A percentile compares a stretch with the other conserved stretches of the same genome.
These are phyloP conservation scores for Suillus fuscotomentosus DNA, from an alignment of 768 basidiomycete species.

Conservation along the genomic window DNA sequence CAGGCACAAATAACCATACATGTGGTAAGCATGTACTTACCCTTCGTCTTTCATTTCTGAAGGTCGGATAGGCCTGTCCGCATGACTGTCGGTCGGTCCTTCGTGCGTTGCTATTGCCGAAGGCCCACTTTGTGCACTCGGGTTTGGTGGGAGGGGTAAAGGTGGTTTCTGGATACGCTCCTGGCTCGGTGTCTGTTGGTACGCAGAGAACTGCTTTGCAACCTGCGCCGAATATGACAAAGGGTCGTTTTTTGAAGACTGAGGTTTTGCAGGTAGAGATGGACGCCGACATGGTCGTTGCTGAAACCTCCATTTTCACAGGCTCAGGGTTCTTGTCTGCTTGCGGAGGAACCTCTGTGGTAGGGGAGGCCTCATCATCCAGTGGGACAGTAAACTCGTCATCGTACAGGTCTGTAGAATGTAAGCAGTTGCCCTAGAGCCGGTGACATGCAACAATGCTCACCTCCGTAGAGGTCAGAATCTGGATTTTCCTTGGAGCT, in stretches of 20 bases:
- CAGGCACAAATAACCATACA: slow-evolving; percentile 14
- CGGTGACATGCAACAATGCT: slow-evolving; percentile 13
- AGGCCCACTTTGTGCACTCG: slow-evolving; percentile 17
- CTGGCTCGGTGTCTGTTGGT: slow-evolving; percentile 65
- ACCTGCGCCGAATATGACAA: slow-evolving; percentile 64
- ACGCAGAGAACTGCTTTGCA: slow-evolving; percentile 62
- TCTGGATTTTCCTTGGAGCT: slow-evolving; percentile 29
- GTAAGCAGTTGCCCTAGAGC: slow-evolving; percentile 5
- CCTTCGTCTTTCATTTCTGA: slow-evolving; percentile 82
- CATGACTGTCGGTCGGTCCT: slow-evolving; percentile 32
- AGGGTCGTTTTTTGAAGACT: slow-evolving; percentile 19
- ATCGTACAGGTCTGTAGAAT: slow-evolving; percentile 50
- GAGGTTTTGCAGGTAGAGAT: slow-evolving; percentile 28
- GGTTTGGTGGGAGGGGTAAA: slow-evolving; percentile 23
- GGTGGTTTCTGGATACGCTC: slow-evolving; percentile 50
- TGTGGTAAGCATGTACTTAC: slow-evolving; percentile 48
- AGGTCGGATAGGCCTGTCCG: slow-evolving; percentile 57
- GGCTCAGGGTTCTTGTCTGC: slow-evolving; percentile 17
- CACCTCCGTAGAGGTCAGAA: slow-evolving; percentile 48
- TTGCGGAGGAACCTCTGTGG: slow-evolving; percentile 24
- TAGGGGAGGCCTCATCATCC: slow-evolving; percentile 30
- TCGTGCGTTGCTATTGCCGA: slow-evolving; percentile 37
- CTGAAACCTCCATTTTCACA: slow-evolving; percentile 22
- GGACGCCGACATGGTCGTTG: slow-evolving; percentile 9
- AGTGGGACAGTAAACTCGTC: slow-evolving; percentile 36